Evolutionary conservation across 2,329 filamentous ascomycete species (phyloP).

Genomic region (Phialemoniopsis sp.): DNA sequence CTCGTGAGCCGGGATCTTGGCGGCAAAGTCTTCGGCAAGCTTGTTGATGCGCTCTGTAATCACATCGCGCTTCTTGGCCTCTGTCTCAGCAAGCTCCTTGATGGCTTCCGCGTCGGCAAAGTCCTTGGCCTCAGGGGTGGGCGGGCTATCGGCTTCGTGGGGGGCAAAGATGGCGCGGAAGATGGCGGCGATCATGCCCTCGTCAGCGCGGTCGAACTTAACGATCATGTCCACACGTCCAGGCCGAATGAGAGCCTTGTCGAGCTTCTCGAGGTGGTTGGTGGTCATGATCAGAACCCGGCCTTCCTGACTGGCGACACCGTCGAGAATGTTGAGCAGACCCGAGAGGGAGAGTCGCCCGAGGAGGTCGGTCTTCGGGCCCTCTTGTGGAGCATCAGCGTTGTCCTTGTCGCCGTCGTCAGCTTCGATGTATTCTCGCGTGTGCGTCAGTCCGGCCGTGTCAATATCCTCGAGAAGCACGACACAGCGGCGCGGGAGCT

Average conservation of each 20-base stretch:
- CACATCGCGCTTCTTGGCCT: conserved; percentile 24
- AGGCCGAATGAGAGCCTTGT: conserved; percentile 58
- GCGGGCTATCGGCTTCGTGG: conserved; percentile 41
- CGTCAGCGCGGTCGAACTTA: conserved; percentile 51
- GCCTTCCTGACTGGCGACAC: conserved; percentile 61
- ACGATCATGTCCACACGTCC: conserved; percentile 59
- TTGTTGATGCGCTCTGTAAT: conserved; percentile 34
- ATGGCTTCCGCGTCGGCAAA: conserved; percentile 14
- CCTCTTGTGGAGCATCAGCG: conserved; percentile 1
- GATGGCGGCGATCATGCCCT: conserved; percentile 46
- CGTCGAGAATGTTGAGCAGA: conserved; percentile 77
- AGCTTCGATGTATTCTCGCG: conserved; percentile 30
- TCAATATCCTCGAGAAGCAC: conserved; percentile 77
- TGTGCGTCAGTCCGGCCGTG: conserved; percentile 64
- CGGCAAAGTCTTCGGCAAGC: conserved; percentile 44
- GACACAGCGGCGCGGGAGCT: conserved; percentile 65
- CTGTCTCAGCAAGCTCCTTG: conserved; percentile 17
- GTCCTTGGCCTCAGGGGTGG: not conserved
- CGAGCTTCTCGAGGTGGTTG: conserved; percentile 58
- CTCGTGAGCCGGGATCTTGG: conserved; percentile 46
- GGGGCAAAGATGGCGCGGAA: conserved; percentile 55
- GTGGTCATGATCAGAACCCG: conserved; percentile 63
- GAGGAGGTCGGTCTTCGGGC: conserved; percentile 8
- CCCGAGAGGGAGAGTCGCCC: conserved; percentile 65
- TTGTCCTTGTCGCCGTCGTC: conserved; percentile 11